Evolutionary conservation across 441 rosid species (phyloP).

Genomic region (Jatropha podagrica): DNA sequence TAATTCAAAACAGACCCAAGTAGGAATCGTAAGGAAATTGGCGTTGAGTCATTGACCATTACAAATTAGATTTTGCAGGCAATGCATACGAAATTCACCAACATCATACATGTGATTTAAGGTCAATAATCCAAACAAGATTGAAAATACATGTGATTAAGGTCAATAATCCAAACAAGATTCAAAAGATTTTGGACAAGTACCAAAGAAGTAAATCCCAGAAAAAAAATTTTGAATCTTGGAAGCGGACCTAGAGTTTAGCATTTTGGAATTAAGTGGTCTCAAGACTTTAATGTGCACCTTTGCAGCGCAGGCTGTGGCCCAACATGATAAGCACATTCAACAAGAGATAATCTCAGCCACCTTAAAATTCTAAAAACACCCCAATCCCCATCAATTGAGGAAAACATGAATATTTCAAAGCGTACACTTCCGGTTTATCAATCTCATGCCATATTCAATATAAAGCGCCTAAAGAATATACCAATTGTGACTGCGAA

Average conservation of each 20-base stretch:
- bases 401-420: background rate
- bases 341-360: background rate
- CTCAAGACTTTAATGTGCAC: background rate
- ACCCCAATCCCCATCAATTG: background rate
- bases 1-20: background rate
- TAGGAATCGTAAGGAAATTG: background rate
- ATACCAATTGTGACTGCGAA: background rate
- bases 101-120: background rate
- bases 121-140: background rate
- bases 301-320: background rate
- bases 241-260: background rate
- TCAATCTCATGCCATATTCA: background rate
- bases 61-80: slow-evolving; percentile 4
- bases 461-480: background rate
- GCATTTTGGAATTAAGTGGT: background rate
- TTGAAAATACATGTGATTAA: background rate
- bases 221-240: background rate
- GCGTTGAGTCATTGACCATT: background rate
- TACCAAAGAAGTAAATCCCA: background rate
- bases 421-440: background rate
- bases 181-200: no score
- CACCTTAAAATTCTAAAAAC: background rate
- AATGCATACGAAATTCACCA: background rate
- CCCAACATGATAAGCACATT: background rate
- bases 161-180: no score